Evolutionary conservation across 2,329 filamentous ascomycete genomes (phyloP).

Genomic region (Fusarium bactridioides): DNA sequence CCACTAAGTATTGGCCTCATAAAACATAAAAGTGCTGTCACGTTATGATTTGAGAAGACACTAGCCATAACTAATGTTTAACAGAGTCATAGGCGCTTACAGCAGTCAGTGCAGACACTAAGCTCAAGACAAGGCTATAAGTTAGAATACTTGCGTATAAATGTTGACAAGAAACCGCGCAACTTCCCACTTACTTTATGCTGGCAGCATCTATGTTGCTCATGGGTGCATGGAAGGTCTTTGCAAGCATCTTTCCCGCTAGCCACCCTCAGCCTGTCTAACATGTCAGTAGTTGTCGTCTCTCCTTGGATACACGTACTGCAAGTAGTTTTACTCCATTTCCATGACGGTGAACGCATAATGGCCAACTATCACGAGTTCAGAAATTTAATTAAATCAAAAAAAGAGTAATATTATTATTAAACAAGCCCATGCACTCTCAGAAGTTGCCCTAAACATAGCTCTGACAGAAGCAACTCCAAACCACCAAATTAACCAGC

Average conservation of each 20-base stretch:
- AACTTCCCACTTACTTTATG: rapidly evolving
- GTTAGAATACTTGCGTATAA: neutral
- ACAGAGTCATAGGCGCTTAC: neutral
- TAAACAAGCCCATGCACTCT: neutral
- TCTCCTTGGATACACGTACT: neutral
- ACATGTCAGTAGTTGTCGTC: neutral
- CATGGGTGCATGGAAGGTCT: neutral
- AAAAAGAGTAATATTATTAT: neutral
- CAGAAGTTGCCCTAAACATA: neutral
- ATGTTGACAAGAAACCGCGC: neutral
- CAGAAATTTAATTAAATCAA: neutral
- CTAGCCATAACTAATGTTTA: neutral
- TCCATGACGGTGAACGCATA: rapidly evolving
- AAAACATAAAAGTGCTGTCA: too few relatives aligned
- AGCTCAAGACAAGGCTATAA: neutral
- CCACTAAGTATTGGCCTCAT: too few relatives aligned
- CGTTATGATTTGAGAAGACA: neutral
- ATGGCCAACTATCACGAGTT: rapidly evolving
- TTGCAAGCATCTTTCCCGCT: neutral
- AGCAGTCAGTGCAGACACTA: neutral
- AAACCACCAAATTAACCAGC: neutral
- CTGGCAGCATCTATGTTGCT: neutral
- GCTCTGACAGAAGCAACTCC: neutral
- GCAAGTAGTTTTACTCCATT: neutral
- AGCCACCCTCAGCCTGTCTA: neutral